A percentile compares a stretch with the other conserved stretches of the same genome.
Evolutionary conservation across 495 filamentous ascomycete genomes (phyloP).

Genomic region (Penicillium cinerascens): DNA sequence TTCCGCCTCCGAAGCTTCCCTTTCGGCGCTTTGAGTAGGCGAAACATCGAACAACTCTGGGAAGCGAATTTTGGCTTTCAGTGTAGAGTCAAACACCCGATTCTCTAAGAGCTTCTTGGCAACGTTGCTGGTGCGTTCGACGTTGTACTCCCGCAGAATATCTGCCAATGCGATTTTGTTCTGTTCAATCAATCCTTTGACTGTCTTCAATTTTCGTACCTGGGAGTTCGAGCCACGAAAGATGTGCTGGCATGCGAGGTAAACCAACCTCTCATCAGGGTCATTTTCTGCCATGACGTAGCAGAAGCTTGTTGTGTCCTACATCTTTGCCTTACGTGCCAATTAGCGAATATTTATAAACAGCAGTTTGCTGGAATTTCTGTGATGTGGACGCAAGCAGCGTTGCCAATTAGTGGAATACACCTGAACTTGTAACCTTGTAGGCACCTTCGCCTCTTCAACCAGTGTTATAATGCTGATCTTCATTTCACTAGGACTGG

Average conservation of each 20-base stretch:
- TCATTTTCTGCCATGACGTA: too few relatives aligned
- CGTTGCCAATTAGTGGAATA: too few relatives aligned
- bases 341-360: too few relatives aligned
- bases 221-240: constrained; percentile 28
- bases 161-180: constrained; percentile 7
- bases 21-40: constrained; percentile 3
- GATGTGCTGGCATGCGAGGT: constrained; percentile 29
- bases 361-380: too few relatives aligned
- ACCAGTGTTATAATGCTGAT: too few relatives aligned
- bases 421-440: too few relatives aligned
- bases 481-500: too few relatives aligned
- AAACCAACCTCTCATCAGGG: constrained; percentile 22
- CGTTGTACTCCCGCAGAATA: constrained; percentile 15
- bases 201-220: constrained; percentile 28
- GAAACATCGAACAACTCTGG: constrained; percentile 13
- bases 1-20: constrained; percentile 5
- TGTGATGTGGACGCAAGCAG: too few relatives aligned
- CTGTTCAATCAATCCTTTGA: constrained; percentile 14
- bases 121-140: constrained; percentile 10
- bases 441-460: too few relatives aligned
- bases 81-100: constrained; percentile 7
- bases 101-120: constrained; percentile 12
- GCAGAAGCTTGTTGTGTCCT: too few relatives aligned
- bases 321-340: too few relatives aligned
- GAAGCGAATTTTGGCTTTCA: constrained; percentile 17